phyloP scores from a whole-genome alignment of 495 filamentous ascomycete species.

The Penicillium lagena region DNA sequence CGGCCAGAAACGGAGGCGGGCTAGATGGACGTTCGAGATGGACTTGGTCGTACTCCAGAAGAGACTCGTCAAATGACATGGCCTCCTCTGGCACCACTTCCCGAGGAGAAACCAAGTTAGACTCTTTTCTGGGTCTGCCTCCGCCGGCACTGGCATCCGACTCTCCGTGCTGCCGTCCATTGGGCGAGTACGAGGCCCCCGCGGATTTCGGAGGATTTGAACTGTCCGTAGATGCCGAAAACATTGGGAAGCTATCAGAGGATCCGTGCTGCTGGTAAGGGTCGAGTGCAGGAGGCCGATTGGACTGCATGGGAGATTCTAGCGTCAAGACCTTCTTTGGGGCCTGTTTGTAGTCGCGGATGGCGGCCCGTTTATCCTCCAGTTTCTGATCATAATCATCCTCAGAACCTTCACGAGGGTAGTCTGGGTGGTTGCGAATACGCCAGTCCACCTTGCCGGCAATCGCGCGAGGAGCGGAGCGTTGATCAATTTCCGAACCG shows the following conservation, averaged over 20 bases:
- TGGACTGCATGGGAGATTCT: slow-evolving; percentile 27
- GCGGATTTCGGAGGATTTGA: slow-evolving; percentile 41
- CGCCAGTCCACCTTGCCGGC: slow-evolving; percentile 38
- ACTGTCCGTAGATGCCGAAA: slow-evolving; percentile 69
- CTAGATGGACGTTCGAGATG: slow-evolving; percentile 39
- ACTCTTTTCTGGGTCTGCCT: slow-evolving; percentile 11
- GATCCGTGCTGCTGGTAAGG: slow-evolving; percentile 62
- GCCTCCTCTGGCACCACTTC: slow-evolving; percentile 15
- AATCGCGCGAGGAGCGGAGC: slow-evolving; percentile 41
- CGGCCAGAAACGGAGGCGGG: slow-evolving; percentile 29
- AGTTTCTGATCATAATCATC: slow-evolving; percentile 39
- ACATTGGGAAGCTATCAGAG: slow-evolving; percentile 74
- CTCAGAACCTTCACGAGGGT: slow-evolving; percentile 21
- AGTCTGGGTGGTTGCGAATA: slow-evolving; percentile 17
- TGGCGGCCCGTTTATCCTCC: slow-evolving; percentile 37
- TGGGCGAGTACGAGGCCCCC: slow-evolving; percentile 36
- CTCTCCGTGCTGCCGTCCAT: slow-evolving; percentile 8
- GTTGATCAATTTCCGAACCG: slow-evolving; percentile 26
- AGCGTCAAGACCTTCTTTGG: slow-evolving; percentile 40
- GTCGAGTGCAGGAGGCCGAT: slow-evolving; percentile 27
- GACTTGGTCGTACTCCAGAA: slow-evolving; percentile 13
- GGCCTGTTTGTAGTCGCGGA: slow-evolving; percentile 37
- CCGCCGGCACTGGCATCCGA: slow-evolving; percentile 9
- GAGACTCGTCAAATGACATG: slow-evolving; percentile 15
- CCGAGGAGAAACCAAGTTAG: slow-evolving; percentile 15